Evolutionary conservation across 208 protist species (phyloP), one percentile per base, ranked within the genome.

Genomic region (Leishmania braziliensis): DNA sequence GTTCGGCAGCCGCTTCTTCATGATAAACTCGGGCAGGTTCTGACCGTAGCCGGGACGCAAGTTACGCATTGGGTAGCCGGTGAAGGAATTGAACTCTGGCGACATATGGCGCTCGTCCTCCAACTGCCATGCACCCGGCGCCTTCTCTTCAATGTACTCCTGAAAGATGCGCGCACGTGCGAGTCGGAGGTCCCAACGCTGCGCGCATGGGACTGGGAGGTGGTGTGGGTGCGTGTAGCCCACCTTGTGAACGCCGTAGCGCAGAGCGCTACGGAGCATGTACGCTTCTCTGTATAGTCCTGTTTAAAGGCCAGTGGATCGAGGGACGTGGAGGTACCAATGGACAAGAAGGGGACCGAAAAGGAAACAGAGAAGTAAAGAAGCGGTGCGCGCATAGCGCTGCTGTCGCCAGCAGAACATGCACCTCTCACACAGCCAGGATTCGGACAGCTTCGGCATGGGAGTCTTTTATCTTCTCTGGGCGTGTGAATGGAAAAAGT

Each of bases 101-200:
- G 92, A 96, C 90, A 98, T 93, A 83, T 96, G 92, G 0, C 93
- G 91, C 77, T 98, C 93, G 77, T 98, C 95, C 83, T 98, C 95
- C 43, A 98, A 81, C 83, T 98, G 95, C 93, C 95, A 98, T 66
- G 91, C 88, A 5, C 92, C 95, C 0, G 93, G 93, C 0, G 91
- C 93, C 74, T 94, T 95, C 77, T 96, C 90, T 77, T 98, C 93
- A 66, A 98, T 94, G 86, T 98, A 97, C 85, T 98, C 93, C 77
- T 97, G 88, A 73, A 97, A 98, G 72, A 98, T 95, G 58, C 93
- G 90, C 2, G 95, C 95, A 16, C 89, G 86, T 10, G 95, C 90
- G 14, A 97, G 86, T 36, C 95, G 88, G 60, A 98, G 85, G 75
- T 97, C 93, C 93, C 95, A 98, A 36, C 95, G 93, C 86, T 96